Percentiles rank a stretch among this genome's conserved stretches.
Conservation (phyloP, 2,329 filamentous ascomycete species). For the Fusarium nygamai region DNA sequence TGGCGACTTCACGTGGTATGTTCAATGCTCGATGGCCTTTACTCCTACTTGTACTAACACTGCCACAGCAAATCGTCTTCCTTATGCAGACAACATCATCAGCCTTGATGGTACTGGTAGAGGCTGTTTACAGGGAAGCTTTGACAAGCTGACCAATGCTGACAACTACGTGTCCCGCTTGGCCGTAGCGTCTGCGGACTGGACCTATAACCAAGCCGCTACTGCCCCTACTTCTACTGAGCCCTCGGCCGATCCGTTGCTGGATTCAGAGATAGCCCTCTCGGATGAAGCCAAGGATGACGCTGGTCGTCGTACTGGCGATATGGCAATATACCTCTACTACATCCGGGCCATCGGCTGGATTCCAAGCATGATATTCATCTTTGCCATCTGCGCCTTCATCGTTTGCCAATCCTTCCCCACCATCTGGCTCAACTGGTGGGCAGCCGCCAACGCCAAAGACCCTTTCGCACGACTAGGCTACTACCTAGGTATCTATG, state of each 20-base stretch:
- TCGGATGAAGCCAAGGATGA: constrained; percentile 6
- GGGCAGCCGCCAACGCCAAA: constrained; percentile 35
- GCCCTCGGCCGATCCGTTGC: neutral
- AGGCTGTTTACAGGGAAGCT: constrained; percentile 15
- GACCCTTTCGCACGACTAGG: constrained; percentile 28
- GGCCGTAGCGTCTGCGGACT: neutral
- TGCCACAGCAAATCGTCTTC: constrained; percentile 11
- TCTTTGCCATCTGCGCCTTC: constrained; percentile 38
- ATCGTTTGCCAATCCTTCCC: constrained; percentile 42
- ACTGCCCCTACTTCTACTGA: neutral
- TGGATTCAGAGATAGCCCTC: neutral
- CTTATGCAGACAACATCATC: constrained; percentile 29
- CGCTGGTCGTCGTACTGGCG: constrained; percentile 31
- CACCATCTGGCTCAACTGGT: constrained; percentile 43
- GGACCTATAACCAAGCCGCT: neutral
- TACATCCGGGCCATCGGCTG: constrained; percentile 43
- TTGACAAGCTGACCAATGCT: constrained; percentile 6
- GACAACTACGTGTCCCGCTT: constrained; percentile 26
- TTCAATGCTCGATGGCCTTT: accelerated
- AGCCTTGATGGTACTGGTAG: constrained; percentile 8
- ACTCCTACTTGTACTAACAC: neutral
- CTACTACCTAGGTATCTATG: constrained; percentile 40
- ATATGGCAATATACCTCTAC: constrained; percentile 37
- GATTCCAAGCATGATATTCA: constrained; percentile 34
- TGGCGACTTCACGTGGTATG: constrained; percentile 28